Conservation (phyloP, 805 yeast species). For the Nakazawaea laoshanensis region DNA sequence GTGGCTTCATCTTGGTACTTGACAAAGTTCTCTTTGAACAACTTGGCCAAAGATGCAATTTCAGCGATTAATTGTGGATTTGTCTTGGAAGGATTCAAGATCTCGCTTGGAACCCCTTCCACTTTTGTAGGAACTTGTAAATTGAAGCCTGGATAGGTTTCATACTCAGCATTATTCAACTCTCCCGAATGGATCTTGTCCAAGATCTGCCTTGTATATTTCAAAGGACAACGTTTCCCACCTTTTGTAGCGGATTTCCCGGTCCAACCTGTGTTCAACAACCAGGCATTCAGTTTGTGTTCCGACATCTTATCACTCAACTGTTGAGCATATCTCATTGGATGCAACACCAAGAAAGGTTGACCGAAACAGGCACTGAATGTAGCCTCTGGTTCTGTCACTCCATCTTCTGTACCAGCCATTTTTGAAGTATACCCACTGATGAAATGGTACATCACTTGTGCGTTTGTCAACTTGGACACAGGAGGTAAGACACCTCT, state of each 20-base stretch:
- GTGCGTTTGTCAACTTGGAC: slow-evolving; percentile 85
- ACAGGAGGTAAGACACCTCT: slow-evolving; percentile 97
- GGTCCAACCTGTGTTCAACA: slow-evolving; percentile 97
- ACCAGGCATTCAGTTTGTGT: slow-evolving; percentile 91
- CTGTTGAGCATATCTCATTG: slow-evolving; percentile 96
- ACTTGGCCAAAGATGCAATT: slow-evolving; percentile 57
- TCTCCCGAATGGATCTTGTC: slow-evolving; percentile 93
- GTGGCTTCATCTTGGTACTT: slow-evolving; percentile 81
- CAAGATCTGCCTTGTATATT: slow-evolving; percentile 93
- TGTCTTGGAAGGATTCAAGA: slow-evolving; percentile 73
- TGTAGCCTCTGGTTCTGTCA: slow-evolving; percentile 96
- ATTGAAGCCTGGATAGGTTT: slow-evolving; percentile 79
- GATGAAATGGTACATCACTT: slow-evolving; percentile 98
- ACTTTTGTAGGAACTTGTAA: slow-evolving; percentile 78
- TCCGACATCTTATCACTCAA: slow-evolving; percentile 84
- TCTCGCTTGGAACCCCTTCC: slow-evolving; percentile 73
- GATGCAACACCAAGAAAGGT: slow-evolving; percentile 96
- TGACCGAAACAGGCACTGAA: slow-evolving; percentile 99
- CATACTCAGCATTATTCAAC: slow-evolving; percentile 71
- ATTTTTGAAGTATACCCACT: slow-evolving; percentile 98
- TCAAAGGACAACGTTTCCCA: slow-evolving; percentile 95
- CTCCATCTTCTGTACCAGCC: slow-evolving; percentile 99
- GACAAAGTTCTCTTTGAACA: slow-evolving; percentile 81
- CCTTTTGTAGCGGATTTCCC: slow-evolving; percentile 89
- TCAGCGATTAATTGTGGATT: slow-evolving; percentile 37